Base-by-base conservation (phyloP, 148 eudicot genomes). In the Rhododendron kiyosumense region DNA sequence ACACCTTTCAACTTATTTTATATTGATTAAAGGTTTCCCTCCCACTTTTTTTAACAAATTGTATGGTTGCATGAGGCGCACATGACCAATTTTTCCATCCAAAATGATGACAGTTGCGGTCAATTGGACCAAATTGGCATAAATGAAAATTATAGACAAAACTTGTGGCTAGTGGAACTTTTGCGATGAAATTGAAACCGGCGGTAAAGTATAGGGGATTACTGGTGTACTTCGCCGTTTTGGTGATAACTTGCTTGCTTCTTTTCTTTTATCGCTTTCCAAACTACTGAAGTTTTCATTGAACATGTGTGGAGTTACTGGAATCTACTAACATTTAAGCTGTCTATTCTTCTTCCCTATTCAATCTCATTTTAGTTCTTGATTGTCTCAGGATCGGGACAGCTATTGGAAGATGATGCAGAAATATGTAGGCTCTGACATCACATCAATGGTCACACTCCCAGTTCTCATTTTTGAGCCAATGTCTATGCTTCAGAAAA, bases 381-480 rank as follows among this genome's bases (percentile, higher is more conserved):
- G 11, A 22, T 82, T 78, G 24, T 90, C 74, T 34, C 93, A 97
- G 99, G 99, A 97, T 78, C 91, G 99, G 59, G 96, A 97, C 79
- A 91, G 95, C 88, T 93, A 95, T 86, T 97, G 98, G 98, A 94
- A 89, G 90, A 93, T 95, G 93, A 97, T 97, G 99, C 99, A 95
- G 84, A 94, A 94, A 80, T 97, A 97, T 88, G 90, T 95, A 83
- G 99, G 99, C 43, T 87, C 96, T 87, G 99, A 97, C 91, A 92
- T 97, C 65, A 97, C 99, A 54, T 97, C 99, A 85, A 90, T 97
- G 99, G 99, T 97, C 81, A 97, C 99, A 0, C 96, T 97, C 65
- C 99, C 99, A 3, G 99, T 97, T 38, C 91, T 93, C 84, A 97
- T 97, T 84, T 97, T 95, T 91, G 99, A 97, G 96, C 98, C 99